Percentiles rank a stretch among this genome's conserved stretches.
phyloP scores from a whole-genome alignment of 768 basidiomycete genomes.

The Dioszegia crocea region DNA sequence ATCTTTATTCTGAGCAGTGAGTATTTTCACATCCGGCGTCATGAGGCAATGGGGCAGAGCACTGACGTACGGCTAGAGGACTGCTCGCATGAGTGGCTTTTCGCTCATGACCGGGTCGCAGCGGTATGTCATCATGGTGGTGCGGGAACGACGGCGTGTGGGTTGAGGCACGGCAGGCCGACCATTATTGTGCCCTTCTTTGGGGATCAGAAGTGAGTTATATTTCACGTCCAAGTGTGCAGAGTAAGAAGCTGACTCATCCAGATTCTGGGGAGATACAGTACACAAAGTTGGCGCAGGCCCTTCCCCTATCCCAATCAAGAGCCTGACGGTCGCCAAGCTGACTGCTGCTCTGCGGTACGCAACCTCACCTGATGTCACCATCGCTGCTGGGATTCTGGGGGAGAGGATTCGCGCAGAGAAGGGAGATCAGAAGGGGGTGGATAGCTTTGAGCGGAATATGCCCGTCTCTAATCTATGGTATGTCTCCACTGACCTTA shows the following conservation, averaged over 20 bases:
- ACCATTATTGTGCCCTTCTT: constrained; percentile 59
- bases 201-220: constrained; percentile 55
- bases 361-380: constrained; percentile 53
- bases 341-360: constrained; percentile 56
- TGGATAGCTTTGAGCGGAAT: constrained; percentile 59
- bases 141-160: constrained; percentile 63
- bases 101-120: constrained; percentile 55
- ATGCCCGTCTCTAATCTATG: constrained; percentile 45
- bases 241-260: constrained; percentile 8
- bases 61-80: too few relatives aligned
- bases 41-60: too few relatives aligned
- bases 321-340: constrained; percentile 54
- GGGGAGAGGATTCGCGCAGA: constrained; percentile 57
- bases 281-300: constrained; percentile 15
- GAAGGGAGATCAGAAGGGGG: constrained; percentile 25
- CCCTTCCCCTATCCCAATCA: constrained; percentile 53
- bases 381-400: constrained; percentile 54
- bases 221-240: background rate
- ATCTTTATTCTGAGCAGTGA: constrained; percentile 55
- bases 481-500: background rate
- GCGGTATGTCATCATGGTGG: constrained; percentile 62
- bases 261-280: constrained; percentile 26
- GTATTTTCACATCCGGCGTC: too few relatives aligned
- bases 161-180: constrained; percentile 58
- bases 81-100: constrained; percentile 66